Evolutionary conservation across 768 basidiomycete genomes (phyloP).

Genomic region (Rhizopogon salebrosus): DNA sequence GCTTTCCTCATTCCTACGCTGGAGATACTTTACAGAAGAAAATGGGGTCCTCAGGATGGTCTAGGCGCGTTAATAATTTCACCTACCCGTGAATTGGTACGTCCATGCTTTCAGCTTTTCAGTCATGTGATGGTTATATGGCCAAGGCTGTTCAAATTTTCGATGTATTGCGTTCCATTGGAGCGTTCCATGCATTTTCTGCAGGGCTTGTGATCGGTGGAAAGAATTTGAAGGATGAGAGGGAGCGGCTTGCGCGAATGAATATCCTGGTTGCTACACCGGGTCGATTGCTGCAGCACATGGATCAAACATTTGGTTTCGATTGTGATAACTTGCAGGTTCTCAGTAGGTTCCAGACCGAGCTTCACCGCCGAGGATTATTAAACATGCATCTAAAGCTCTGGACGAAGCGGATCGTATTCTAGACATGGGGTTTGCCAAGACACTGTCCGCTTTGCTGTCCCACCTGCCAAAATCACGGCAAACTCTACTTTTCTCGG

Average conservation of each 20-base stretch:
- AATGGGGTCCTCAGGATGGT: slow-evolving; percentile 71
- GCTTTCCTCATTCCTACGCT: slow-evolving; percentile 67
- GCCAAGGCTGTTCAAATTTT: slow-evolving; percentile 96
- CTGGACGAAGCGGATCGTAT: slow-evolving; percentile 97
- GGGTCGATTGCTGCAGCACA: slow-evolving; percentile 90
- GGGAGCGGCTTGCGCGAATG: slow-evolving; percentile 85
- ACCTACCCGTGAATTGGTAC: slow-evolving; percentile 86
- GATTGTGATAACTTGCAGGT: slow-evolving; percentile 88
- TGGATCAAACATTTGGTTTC: slow-evolving; percentile 97
- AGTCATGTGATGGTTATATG: background rate
- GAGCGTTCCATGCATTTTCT: slow-evolving; percentile 86
- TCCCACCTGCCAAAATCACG: slow-evolving; percentile 85
- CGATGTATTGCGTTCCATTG: slow-evolving; percentile 90
- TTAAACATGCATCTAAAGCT: slow-evolving; percentile 39
- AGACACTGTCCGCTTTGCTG: slow-evolving; percentile 86
- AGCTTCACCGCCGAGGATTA: background rate
- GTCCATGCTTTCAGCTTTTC: slow-evolving; percentile 19
- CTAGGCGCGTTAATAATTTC: slow-evolving; percentile 89
- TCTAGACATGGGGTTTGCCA: slow-evolving; percentile 92
- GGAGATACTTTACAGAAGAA: slow-evolving; percentile 57
- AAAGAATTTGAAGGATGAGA: slow-evolving; percentile 91
- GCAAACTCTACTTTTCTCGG: slow-evolving; percentile 95
- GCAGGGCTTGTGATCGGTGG: slow-evolving; percentile 96
- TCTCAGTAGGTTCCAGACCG: slow-evolving; percentile 52
- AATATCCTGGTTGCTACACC: slow-evolving; percentile 99